A percentile compares a stretch with the other conserved stretches of the same genome.
Evolutionary conservation across 179 eudicot species (phyloP).

Genomic region (Actinidia arguta): DNA sequence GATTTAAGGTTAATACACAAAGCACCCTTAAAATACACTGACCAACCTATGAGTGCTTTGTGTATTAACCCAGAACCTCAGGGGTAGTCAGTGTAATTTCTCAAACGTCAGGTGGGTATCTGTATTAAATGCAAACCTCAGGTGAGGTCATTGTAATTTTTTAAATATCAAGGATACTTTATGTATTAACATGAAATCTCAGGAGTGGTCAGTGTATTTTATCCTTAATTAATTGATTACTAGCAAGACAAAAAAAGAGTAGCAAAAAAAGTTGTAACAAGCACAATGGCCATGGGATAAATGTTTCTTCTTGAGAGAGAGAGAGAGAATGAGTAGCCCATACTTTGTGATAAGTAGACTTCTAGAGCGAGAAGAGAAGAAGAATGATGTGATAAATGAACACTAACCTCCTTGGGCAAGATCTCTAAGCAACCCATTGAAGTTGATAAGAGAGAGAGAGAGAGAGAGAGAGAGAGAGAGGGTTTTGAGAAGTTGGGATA

Average conservation of each 20-base stretch:
- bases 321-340: neutral
- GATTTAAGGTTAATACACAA: too few relatives aligned
- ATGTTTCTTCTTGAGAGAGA: neutral
- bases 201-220: too few relatives aligned
- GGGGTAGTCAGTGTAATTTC: too few relatives aligned
- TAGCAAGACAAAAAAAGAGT: neutral
- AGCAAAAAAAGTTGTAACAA: too few relatives aligned
- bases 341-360: too few relatives aligned
- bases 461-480: neutral
- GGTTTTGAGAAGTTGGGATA: neutral
- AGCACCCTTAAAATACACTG: too few relatives aligned
- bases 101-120: too few relatives aligned
- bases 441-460: neutral
- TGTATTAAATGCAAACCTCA: too few relatives aligned
- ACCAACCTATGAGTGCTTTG: too few relatives aligned
- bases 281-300: too few relatives aligned
- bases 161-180: neutral
- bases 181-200: neutral
- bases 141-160: too few relatives aligned
- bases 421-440: conserved; percentile 7
- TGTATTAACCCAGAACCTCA: too few relatives aligned
- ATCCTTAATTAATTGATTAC: neutral
- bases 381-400: neutral
- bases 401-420: conserved; percentile 16
- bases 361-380: neutral